phyloP scores from a whole-genome alignment of 306 rosid genomes.

The Phaseolus lunatus region DNA sequence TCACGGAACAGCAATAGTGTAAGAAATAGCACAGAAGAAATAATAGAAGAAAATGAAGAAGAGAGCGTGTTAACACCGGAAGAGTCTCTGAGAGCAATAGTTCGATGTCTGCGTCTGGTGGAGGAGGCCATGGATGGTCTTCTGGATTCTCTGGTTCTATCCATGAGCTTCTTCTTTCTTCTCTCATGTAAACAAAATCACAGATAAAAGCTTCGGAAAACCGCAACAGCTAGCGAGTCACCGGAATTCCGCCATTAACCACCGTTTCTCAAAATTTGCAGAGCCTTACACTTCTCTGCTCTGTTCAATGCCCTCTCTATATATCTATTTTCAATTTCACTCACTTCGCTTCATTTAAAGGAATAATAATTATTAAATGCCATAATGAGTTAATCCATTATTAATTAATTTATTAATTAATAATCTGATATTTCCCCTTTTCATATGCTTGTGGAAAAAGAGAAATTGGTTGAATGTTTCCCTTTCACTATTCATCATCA shows the following conservation, averaged over 20 bases:
- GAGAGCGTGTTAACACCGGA: slow-evolving; percentile 44
- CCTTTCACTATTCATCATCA: slow-evolving; percentile 38
- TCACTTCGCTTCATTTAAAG: slow-evolving; percentile 43
- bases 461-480: slow-evolving; percentile 36
- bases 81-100: slow-evolving; percentile 53
- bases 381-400: slow-evolving; percentile 23
- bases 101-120: slow-evolving; percentile 48
- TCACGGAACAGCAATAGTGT: neutral
- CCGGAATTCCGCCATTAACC: slow-evolving; percentile 41
- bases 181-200: slow-evolving; percentile 52
- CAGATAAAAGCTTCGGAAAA: neutral
- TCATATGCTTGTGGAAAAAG: slow-evolving; percentile 29
- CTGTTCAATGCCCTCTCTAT: neutral
- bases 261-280: slow-evolving; percentile 1
- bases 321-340: slow-evolving; percentile 30
- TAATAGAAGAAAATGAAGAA: neutral
- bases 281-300: slow-evolving; percentile 2
- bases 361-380: slow-evolving; percentile 32
- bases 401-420: slow-evolving; percentile 32
- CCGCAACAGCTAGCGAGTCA: neutral
- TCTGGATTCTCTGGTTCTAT: slow-evolving; percentile 66
- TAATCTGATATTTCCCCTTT: slow-evolving; percentile 34
- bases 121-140: slow-evolving; percentile 54
- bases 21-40: neutral
- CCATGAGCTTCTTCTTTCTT: slow-evolving; percentile 50